Evolutionary conservation across 805 yeast genomes (phyloP).

Genomic region (Lipomyces mesembrius): DNA sequence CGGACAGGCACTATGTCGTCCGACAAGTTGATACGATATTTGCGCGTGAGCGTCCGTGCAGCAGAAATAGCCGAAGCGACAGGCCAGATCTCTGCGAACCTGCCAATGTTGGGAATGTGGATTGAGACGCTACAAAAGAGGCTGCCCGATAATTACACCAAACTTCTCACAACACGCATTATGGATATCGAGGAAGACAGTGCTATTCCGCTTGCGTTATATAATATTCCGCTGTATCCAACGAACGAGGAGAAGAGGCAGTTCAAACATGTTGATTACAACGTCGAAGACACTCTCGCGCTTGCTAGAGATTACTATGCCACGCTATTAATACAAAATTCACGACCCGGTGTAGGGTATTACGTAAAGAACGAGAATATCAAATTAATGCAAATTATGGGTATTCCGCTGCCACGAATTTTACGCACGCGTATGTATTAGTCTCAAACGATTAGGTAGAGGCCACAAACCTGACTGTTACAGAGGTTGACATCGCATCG

Average conservation of each 20-base stretch:
- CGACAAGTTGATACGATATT: constrained; percentile 61
- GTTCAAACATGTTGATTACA: constrained; percentile 15
- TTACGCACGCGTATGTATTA: constrained; percentile 18
- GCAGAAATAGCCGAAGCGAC: constrained; percentile 57
- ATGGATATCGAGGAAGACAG: constrained; percentile 13
- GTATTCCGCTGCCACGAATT: constrained; percentile 20
- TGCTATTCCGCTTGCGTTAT: constrained; percentile 7
- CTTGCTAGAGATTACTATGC: constrained; percentile 30
- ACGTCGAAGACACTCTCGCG: constrained; percentile 25
- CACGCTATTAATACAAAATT: constrained; percentile 19
- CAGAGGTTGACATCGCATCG: constrained; percentile 30
- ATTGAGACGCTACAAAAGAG: constrained; percentile 37
- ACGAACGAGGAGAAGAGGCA: constrained; percentile 14
- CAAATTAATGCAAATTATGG: constrained; percentile 16
- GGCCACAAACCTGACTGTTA: neutral
- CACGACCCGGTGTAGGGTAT: constrained; percentile 16
- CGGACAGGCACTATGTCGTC: constrained; percentile 49
- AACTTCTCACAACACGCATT: constrained; percentile 9
- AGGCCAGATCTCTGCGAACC: constrained; percentile 57
- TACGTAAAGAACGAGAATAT: constrained; percentile 27
- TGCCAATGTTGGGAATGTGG: constrained; percentile 52
- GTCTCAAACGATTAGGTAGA: neutral
- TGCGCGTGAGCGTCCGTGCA: constrained; percentile 69
- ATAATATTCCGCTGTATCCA: constrained; percentile 21
- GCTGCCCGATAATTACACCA: constrained; percentile 21